Conservation (phyloP, 2,329 filamentous ascomycete species). For the Raffaelea ambrosiae region DNA sequence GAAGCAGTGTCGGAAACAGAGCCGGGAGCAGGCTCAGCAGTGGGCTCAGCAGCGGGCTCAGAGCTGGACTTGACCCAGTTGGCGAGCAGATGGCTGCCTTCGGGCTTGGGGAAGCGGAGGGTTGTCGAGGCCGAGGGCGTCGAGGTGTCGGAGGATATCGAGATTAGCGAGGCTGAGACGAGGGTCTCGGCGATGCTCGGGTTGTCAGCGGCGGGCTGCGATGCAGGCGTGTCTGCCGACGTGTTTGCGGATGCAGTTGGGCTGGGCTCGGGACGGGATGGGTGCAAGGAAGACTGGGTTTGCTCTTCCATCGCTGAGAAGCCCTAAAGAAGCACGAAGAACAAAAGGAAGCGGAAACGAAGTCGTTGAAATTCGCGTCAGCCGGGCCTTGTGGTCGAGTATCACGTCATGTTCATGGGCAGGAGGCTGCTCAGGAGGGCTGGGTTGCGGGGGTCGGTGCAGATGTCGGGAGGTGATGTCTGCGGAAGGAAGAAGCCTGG, state of each 20-base stretch:
- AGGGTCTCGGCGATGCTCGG: too few relatives aligned
- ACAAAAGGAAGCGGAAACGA: slow-evolving; percentile 1
- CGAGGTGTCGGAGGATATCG: background rate
- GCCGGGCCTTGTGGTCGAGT: slow-evolving; percentile 1
- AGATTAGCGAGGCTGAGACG: background rate
- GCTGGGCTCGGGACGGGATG: background rate
- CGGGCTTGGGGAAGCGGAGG: slow-evolving; percentile 48
- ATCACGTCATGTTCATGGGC: too few relatives aligned
- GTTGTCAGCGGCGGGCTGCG: too few relatives aligned
- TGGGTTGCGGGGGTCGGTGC: background rate
- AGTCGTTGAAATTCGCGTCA: slow-evolving; percentile 5
- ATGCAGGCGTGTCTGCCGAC: slow-evolving; percentile 16
- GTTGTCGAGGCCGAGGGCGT: slow-evolving; percentile 10
- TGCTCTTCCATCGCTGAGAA: slow-evolving; percentile 13
- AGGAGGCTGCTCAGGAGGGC: too few relatives aligned
- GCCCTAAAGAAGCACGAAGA: background rate
- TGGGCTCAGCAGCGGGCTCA: slow-evolving; percentile 19
- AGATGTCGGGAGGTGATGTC: background rate
- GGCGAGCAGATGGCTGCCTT: slow-evolving; percentile 46
- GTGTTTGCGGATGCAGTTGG: background rate
- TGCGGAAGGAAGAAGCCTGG: background rate
- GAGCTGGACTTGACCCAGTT: slow-evolving; percentile 52
- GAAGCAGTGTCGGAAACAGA: slow-evolving; percentile 26
- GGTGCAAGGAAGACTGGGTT: slow-evolving; percentile 9
- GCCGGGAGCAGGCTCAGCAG: too few relatives aligned